phyloP scores from a whole-genome alignment of 148 eudicot genomes.

The Silene latifolia region DNA sequence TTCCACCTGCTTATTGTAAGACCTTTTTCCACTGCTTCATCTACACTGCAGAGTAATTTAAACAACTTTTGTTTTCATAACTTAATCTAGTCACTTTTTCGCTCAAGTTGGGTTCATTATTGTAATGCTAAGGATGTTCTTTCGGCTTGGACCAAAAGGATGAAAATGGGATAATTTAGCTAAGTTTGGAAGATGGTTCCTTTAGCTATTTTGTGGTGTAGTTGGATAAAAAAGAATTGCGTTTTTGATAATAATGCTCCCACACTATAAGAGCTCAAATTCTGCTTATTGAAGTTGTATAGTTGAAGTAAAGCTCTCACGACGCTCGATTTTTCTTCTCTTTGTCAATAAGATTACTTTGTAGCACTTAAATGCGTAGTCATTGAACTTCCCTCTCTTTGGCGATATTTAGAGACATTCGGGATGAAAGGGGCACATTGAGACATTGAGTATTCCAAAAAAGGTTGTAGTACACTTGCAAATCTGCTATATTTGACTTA shows the following conservation, averaged over 20 bases:
- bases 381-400: background rate
- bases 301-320: background rate
- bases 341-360: background rate
- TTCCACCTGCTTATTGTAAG: background rate
- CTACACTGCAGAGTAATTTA: background rate
- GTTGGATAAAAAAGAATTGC: background rate
- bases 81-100: background rate
- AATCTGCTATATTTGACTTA: background rate
- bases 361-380: background rate
- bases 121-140: background rate
- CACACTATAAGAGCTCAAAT: background rate
- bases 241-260: background rate
- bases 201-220: background rate
- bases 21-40: background rate
- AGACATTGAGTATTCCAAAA: background rate
- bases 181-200: background rate
- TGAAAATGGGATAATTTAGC: background rate
- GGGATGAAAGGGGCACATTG: background rate
- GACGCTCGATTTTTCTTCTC: background rate
- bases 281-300: background rate
- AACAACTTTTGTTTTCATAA: background rate
- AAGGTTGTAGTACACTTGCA: background rate
- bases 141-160: background rate
- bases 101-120: background rate
- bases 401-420: background rate